Conservation (phyloP, 306 rosid species). For the Hippophae tibetana region DNA sequence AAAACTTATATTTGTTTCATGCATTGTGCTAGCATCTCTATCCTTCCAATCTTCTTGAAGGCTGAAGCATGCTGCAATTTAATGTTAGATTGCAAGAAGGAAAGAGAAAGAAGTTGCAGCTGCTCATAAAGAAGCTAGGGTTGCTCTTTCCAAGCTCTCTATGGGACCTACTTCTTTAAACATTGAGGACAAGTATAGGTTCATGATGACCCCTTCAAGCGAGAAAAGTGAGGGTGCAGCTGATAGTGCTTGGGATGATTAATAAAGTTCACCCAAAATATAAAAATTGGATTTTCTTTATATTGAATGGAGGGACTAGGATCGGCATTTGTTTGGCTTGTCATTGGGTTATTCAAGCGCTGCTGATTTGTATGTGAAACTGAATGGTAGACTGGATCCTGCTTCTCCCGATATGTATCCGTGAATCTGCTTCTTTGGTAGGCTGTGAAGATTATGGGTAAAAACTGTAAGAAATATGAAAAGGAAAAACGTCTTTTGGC, state of each 20-base stretch:
- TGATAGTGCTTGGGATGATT: slow-evolving; percentile 89
- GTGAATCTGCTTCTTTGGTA: too few species aligned
- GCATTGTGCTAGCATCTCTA: neutral
- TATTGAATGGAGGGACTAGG: slow-evolving; percentile 19
- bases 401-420: too few species aligned
- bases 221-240: slow-evolving; percentile 59
- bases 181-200: slow-evolving; percentile 71
- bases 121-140: slow-evolving; percentile 66
- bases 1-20: neutral
- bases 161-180: slow-evolving; percentile 46
- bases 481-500: too few species aligned
- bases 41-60: neutral
- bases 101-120: slow-evolving; percentile 87
- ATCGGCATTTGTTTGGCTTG: neutral
- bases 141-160: slow-evolving; percentile 40
- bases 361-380: neutral
- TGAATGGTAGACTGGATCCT: too few species aligned
- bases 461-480: too few species aligned
- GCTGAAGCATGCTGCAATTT: slow-evolving; percentile 12
- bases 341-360: neutral
- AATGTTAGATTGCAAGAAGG: slow-evolving; percentile 65
- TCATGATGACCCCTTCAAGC: slow-evolving; percentile 54
- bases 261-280: slow-evolving; percentile 16
- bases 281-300: slow-evolving; percentile 20
- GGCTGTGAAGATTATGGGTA: too few species aligned